Evolutionary conservation across 805 yeast species (phyloP).

Genomic region (Zygosaccharomyces pseudorouxii): DNA sequence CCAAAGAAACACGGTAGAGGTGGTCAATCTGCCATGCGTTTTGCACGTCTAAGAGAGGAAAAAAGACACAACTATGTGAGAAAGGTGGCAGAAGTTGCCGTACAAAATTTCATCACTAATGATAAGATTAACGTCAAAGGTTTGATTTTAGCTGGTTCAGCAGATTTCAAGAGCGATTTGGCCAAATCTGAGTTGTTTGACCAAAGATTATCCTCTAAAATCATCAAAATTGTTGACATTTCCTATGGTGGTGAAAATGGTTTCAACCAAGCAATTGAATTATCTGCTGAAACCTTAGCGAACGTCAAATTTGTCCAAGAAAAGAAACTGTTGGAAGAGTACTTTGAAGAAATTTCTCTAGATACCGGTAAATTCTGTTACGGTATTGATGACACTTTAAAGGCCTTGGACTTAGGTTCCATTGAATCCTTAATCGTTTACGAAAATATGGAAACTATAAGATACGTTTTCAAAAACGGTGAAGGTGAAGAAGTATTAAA

Average conservation of each 20-base stretch:
- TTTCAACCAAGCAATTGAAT: conserved; percentile 97
- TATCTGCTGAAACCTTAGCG: conserved; percentile 93
- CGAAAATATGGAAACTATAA: conserved; percentile 81
- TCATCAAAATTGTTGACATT: conserved; percentile 90
- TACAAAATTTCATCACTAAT: conserved; percentile 89
- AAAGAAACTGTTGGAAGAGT: conserved; percentile 85
- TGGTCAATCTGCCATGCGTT: conserved; percentile 99
- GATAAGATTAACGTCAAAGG: conserved; percentile 96
- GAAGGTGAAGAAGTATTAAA: conserved; percentile 75
- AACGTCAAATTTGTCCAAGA: conserved; percentile 98
- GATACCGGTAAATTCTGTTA: conserved; percentile 97
- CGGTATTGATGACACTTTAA: conserved; percentile 93
- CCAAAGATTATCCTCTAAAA: conserved; percentile 77
- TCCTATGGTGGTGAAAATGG: conserved; percentile 99
- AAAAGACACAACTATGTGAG: conserved; percentile 98
- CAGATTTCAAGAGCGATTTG: conserved; percentile 96
- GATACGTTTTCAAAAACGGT: conserved; percentile 78
- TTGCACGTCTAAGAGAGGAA: conserved; percentile 97
- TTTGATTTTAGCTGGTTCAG: conserved; percentile 95
- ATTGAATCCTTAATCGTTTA: conserved; percentile 88
- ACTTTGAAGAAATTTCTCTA: conserved; percentile 96
- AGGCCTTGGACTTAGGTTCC: conserved; percentile 95
- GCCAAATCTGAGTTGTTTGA: conserved; percentile 92
- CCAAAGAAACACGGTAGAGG: conserved; percentile 99
- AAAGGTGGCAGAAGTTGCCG: conserved; percentile 97